Evolutionary conservation across 2,329 filamentous ascomycete genomes (phyloP), one percentile per base, ranked within the genome.

Genomic region (Diaporthe sp.): DNA sequence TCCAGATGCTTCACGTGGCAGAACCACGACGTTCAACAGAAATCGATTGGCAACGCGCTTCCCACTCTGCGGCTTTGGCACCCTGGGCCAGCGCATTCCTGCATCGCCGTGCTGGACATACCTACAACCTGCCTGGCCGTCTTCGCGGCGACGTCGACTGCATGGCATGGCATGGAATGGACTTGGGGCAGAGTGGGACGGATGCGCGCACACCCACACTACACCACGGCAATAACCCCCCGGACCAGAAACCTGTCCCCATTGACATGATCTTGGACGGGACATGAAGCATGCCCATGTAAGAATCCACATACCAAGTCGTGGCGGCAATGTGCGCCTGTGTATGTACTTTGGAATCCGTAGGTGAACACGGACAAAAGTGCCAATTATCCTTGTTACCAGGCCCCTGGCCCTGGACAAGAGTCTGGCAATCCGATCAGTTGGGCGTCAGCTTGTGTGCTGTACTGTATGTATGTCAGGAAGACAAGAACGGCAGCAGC

Each of bases 1-100:
- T 49, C 57, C n/a, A 31, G 37, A 28, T 34, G 58, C 70, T 53
- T 65, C 70, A 73, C 70, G 58, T 73, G 70, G 34, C 70, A 55
- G 34, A 13, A 25, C 22, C 12, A 31, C 25, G 22, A 67, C 44
- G 31, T 51, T 53, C 10, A 17, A n/a, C 22, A 12, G 7, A 17
- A 28, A 68, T 39, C 22, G 65, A 42, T 68, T 68, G 46, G 65
- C 31, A 25, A 53, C 22, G 62, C 10, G 31, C 31, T 42, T 12
- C 22, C 46, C 46, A 25, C 25, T 13, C 34, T 39, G 44, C 46
- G 46, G 31, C 19, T 68, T 22, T 53, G 65, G 65, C 34, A 39
- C 28, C 28, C 15, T 25, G 59, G 65, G 31, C 61, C 61, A 68
- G 65, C 65, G 49, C 65, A 68, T 42, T 19, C 4, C 19, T 53